A percentile compares a stretch with the other conserved stretches of the same genome.
Conservation (phyloP, 352 stramenopile genomes). For the Pythium oligandrum region DNA sequence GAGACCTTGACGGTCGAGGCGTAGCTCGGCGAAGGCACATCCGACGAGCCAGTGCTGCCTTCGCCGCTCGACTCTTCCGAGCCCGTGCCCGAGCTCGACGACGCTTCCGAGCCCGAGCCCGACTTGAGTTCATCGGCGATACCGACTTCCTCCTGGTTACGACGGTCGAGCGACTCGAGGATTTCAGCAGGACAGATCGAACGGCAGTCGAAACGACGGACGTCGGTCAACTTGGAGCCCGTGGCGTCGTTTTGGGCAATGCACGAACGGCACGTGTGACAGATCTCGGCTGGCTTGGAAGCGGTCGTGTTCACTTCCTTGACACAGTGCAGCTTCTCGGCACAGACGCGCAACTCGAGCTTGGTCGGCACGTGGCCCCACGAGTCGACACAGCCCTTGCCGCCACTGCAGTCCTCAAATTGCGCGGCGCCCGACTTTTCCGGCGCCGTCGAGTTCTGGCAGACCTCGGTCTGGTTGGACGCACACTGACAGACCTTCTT, state of each 20-base stretch:
- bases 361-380: conserved; percentile 54
- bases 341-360: conserved; percentile 49
- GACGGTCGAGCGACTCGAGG: conserved; percentile 51
- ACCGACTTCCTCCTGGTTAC: conserved; percentile 44
- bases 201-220: conserved; percentile 73
- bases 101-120: conserved; percentile 16
- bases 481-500: conserved; percentile 67
- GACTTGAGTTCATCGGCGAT: conserved; percentile 54
- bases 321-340: conserved; percentile 68
- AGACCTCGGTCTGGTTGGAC: conserved; percentile 30
- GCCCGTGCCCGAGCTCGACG: conserved; percentile 10
- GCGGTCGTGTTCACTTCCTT: conserved; percentile 65
- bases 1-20: conserved; percentile 10
- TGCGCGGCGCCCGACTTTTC: conserved; percentile 39
- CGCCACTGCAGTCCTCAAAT: conserved; percentile 62
- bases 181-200: conserved; percentile 66
- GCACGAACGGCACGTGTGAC: conserved; percentile 80
- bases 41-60: not conserved
- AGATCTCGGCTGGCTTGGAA: conserved; percentile 55
- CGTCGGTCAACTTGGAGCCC: conserved; percentile 39
- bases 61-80: not conserved
- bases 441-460: conserved; percentile 42
- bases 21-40: conserved; percentile 5
- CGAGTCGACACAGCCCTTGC: conserved; percentile 44
- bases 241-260: conserved; percentile 66